Evolutionary conservation across 2,329 filamentous ascomycete genomes (phyloP).

Genomic region (Pyrenochaeta sp.): DNA sequence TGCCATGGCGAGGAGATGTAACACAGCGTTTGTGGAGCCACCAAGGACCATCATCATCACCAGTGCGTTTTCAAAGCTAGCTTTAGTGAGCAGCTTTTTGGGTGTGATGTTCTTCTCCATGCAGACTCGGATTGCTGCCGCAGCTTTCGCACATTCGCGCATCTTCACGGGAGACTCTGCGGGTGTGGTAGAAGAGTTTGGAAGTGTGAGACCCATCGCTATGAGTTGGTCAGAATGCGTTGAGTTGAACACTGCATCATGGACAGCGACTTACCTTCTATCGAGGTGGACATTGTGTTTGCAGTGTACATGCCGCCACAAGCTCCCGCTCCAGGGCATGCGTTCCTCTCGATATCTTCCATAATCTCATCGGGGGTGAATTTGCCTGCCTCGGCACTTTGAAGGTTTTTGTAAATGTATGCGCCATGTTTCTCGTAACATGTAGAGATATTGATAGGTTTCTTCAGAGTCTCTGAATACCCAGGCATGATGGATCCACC

Average conservation of each 20-base stretch:
- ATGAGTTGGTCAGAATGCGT: constrained; percentile 7
- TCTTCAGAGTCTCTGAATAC: constrained; percentile 77
- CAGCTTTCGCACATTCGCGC: constrained; percentile 83
- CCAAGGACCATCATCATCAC: constrained; percentile 93
- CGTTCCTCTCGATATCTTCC: constrained; percentile 79
- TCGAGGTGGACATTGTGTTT: constrained; percentile 90
- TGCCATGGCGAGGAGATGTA: constrained; percentile 91
- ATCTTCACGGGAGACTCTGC: constrained; percentile 83
- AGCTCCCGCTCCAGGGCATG: constrained; percentile 79
- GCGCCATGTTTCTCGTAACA: constrained; percentile 90
- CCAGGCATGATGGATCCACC: constrained; percentile 90
- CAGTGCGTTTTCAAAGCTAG: constrained; percentile 85
- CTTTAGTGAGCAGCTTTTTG: constrained; percentile 78
- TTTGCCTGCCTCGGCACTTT: constrained; percentile 71
- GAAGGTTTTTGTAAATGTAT: constrained; percentile 76
- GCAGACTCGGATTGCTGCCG: constrained; percentile 77
- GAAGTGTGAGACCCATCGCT: constrained; percentile 82
- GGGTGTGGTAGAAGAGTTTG: constrained; percentile 84
- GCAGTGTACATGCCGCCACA: constrained; percentile 95
- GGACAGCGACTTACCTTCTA: constrained; percentile 61
- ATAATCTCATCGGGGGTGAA: constrained; percentile 79
- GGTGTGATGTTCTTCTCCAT: constrained; percentile 86
- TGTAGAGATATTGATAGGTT: constrained; percentile 84
- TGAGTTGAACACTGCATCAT: neutral
- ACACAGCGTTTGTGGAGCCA: constrained; percentile 85